Percentiles rank a stretch among this genome's conserved stretches.
Conservation (phyloP, 495 filamentous ascomycete species). For the Penicillium angulare region DNA sequence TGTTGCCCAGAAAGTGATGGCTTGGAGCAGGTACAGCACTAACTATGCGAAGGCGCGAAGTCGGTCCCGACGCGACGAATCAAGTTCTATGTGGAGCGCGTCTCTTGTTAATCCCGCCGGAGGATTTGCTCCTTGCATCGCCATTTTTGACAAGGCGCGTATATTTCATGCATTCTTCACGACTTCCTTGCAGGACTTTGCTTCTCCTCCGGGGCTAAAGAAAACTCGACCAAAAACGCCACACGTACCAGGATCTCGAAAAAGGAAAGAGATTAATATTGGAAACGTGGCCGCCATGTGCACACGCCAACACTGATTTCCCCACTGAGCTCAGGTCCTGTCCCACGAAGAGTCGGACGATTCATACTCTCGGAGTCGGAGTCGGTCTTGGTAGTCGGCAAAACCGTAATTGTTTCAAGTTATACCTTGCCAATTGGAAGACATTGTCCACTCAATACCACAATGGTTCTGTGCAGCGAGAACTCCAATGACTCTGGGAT, state of each 20-base stretch:
- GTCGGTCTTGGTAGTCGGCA: conserved; percentile 13
- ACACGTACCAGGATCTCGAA: neutral
- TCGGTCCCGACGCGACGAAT: neutral
- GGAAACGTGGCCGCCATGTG: neutral
- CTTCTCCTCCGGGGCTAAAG: neutral
- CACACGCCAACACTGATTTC: conserved; percentile 11
- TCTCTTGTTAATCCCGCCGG: neutral
- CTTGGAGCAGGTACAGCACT: too few species aligned
- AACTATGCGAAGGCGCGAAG: too few species aligned
- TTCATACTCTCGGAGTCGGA: conserved; percentile 17
- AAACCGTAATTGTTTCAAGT: neutral
- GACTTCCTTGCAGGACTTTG: neutral
- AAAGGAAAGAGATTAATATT: neutral
- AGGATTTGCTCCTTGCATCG: neutral
- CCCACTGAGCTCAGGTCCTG: neutral
- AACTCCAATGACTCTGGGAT: neutral
- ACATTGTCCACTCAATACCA: neutral
- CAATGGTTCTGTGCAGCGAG: neutral
- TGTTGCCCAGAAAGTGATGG: too few species aligned
- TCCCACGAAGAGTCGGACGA: neutral
- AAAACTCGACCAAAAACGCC: too few species aligned
- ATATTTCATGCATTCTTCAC: neutral
- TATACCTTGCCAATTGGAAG: neutral
- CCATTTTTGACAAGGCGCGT: neutral
- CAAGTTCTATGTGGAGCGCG: neutral